Conservation (phyloP, 1,284 basidiomycete genomes). For the Melampsora abietis-canadensis region DNA sequence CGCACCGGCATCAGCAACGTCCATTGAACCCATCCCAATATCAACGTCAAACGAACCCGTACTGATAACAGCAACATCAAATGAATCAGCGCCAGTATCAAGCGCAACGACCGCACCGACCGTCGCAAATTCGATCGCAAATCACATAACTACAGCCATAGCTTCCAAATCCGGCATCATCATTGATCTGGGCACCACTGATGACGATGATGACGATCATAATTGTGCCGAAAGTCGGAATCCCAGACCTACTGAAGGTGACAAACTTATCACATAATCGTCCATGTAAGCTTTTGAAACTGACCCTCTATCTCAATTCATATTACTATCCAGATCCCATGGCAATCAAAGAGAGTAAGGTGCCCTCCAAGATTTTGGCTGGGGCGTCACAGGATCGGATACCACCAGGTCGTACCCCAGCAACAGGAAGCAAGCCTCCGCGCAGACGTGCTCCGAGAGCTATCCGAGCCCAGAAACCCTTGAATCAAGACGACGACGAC, state of each 20-base stretch:
- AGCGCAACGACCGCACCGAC: too few species aligned
- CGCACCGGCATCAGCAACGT: too few species aligned
- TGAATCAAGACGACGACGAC: neutral
- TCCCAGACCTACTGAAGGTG: neutral
- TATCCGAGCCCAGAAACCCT: neutral
- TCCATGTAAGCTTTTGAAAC: neutral
- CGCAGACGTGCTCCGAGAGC: conserved; percentile 2
- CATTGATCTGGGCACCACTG: too few species aligned
- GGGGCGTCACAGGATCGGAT: neutral
- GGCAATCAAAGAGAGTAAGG: neutral
- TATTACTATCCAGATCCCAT: neutral
- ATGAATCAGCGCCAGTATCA: too few species aligned
- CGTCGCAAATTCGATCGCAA: too few species aligned
- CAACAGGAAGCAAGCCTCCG: neutral
- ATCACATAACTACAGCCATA: too few species aligned
- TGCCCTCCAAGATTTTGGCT: neutral
- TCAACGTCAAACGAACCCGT: too few species aligned
- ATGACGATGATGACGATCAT: neutral
- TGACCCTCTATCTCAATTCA: neutral
- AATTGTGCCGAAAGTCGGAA: neutral
- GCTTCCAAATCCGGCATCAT: too few species aligned
- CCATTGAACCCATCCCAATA: too few species aligned
- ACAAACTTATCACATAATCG: neutral
- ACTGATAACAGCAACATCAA: too few species aligned
- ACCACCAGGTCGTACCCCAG: neutral